Percentiles rank a stretch among this genome's conserved stretches.
phyloP scores from a whole-genome alignment of 1,139 yeast genomes.

The Meyerozyma athensensis region DNA sequence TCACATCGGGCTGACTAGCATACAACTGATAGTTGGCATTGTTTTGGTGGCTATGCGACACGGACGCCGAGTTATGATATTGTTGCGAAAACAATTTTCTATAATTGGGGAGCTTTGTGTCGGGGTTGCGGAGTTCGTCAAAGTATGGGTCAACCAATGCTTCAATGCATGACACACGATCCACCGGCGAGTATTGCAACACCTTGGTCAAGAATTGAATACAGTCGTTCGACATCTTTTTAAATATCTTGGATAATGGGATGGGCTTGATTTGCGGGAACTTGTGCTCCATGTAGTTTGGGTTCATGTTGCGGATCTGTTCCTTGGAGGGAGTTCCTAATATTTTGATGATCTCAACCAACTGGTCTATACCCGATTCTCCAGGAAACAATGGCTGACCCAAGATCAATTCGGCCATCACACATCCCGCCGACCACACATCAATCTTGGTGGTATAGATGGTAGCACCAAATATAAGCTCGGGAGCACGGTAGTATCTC shows the following conservation, averaged over 20 bases:
- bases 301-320: slow-evolving; percentile 92
- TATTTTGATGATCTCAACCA: slow-evolving; percentile 93
- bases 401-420: slow-evolving; percentile 90
- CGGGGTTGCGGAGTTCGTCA: slow-evolving; percentile 61
- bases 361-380: slow-evolving; percentile 94
- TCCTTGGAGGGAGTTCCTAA: slow-evolving; percentile 93
- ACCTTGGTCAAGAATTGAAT: slow-evolving; percentile 56
- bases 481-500: slow-evolving; percentile 94
- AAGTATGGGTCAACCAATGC: slow-evolving; percentile 71
- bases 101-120: slow-evolving; percentile 52
- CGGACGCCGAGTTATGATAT: slow-evolving; percentile 14
- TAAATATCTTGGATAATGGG: slow-evolving; percentile 79
- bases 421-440: slow-evolving; percentile 98
- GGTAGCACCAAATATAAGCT: slow-evolving; percentile 84
- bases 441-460: slow-evolving; percentile 96
- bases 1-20: slow-evolving; percentile 37
- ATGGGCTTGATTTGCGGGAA: slow-evolving; percentile 96
- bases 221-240: slow-evolving; percentile 58
- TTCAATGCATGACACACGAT: slow-evolving; percentile 64
- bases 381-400: slow-evolving; percentile 98
- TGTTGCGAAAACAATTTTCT: slow-evolving; percentile 43
- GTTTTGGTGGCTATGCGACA: slow-evolving; percentile 17
- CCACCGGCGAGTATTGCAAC: slow-evolving; percentile 72
- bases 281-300: slow-evolving; percentile 94
- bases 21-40: slow-evolving; percentile 37